These are phyloP conservation scores for Rheum nobile DNA, from an alignment of 148 eudicot species.

Conservation along the genomic window DNA sequence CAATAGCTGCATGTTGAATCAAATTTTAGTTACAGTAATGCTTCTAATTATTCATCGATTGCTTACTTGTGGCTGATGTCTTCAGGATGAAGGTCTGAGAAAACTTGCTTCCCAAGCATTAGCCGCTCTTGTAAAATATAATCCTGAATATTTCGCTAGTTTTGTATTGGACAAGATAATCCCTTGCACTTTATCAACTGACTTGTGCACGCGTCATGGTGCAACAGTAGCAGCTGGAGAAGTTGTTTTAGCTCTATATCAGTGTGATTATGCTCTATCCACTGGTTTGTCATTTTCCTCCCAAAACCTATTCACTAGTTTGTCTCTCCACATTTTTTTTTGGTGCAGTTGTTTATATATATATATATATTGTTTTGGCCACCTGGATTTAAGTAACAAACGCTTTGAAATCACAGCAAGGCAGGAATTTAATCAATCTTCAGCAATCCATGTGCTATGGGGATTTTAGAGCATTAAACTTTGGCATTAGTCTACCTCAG, in stretches of 20 bases:
- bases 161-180: conserved; percentile 55
- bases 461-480: neutral
- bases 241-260: conserved; percentile 60
- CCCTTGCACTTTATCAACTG: conserved; percentile 83
- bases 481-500: neutral
- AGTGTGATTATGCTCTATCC: conserved; percentile 48
- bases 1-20: neutral
- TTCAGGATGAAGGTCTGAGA: conserved; percentile 88
- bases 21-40: neutral
- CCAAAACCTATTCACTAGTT: neutral
- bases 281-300: conserved; percentile 34
- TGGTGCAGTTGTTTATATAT: neutral
- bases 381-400: neutral
- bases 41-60: conserved; percentile 1
- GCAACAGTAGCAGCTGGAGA: conserved; percentile 91
- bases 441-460: neutral
- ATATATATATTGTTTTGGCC: neutral
- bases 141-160: conserved; percentile 66
- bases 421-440: neutral
- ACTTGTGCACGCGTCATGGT: conserved; percentile 95
- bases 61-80: conserved; percentile 10
- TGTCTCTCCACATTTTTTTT: neutral
- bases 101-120: conserved; percentile 89
- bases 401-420: neutral
- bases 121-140: conserved; percentile 72